Conservation (phyloP, 2,329 filamentous ascomycete species). For the Paraconiothyrium sp. region DNA sequence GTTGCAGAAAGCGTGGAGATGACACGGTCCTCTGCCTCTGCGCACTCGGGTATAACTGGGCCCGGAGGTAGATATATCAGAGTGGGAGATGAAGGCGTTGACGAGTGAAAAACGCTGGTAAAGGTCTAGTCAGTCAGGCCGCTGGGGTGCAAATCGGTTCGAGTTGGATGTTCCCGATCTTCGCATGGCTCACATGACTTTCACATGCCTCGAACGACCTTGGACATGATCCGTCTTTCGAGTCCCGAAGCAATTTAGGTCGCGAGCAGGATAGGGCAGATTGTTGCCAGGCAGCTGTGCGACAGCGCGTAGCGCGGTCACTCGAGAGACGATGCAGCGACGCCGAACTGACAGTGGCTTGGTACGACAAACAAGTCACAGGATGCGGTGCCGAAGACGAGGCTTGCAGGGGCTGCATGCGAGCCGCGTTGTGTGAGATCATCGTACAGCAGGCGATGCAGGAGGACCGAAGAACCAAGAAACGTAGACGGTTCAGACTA, state of each 20-base stretch:
- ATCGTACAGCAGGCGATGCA: constrained; percentile 22
- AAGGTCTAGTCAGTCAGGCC: constrained; percentile 19
- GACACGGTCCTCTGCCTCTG: constrained; percentile 41
- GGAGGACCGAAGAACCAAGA: neutral
- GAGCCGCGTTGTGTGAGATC: constrained; percentile 23
- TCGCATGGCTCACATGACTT: neutral
- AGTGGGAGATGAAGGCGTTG: constrained; percentile 39
- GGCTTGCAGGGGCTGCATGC: constrained; percentile 15
- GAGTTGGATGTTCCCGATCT: neutral
- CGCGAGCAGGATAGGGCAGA: neutral
- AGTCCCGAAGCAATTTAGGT: too few species aligned
- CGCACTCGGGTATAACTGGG: constrained; percentile 40
- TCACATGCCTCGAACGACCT: neutral
- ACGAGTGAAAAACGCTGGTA: constrained; percentile 47
- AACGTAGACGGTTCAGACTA: neutral
- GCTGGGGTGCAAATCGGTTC: neutral
- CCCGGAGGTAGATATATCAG: constrained; percentile 57
- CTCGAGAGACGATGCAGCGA: constrained; percentile 1
- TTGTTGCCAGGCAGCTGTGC: neutral
- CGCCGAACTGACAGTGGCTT: constrained; percentile 2
- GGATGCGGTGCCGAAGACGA: neutral
- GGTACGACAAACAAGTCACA: constrained; percentile 10
- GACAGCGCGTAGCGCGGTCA: neutral
- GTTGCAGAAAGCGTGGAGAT: constrained; percentile 47
- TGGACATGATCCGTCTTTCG: too few species aligned